Evolutionary conservation across 257 asterid species (phyloP).

Genomic region (Solanum infundibuliforme): DNA sequence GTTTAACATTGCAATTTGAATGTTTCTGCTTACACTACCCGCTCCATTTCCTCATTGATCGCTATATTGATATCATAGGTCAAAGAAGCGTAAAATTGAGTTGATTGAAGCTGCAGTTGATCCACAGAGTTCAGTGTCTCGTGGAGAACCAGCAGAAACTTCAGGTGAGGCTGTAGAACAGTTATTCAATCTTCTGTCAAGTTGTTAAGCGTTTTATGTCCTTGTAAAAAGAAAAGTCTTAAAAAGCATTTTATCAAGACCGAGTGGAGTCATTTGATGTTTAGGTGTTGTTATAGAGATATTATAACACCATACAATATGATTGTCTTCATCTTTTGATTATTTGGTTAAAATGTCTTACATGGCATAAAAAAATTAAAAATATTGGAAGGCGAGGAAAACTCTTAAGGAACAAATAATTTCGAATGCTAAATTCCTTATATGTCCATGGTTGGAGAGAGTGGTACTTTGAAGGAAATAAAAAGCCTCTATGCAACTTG

Average conservation of each 20-base stretch:
- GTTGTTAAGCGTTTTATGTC: not conserved
- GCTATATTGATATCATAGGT: constrained; percentile 21
- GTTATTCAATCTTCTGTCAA: not conserved
- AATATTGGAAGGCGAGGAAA: not conserved
- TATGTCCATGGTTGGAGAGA: not conserved
- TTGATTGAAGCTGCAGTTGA: constrained; percentile 12
- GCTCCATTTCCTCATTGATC: not conserved
- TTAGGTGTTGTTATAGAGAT: not conserved
- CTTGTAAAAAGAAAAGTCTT: not conserved
- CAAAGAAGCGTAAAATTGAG: constrained; percentile 69
- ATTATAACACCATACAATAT: not conserved
- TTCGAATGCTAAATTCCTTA: not conserved
- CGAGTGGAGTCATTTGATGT: not conserved
- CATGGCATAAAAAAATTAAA: not conserved
- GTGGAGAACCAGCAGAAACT: constrained; percentile 20
- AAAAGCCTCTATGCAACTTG: not conserved
- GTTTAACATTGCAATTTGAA: not conserved
- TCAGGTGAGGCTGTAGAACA: constrained; percentile 16
- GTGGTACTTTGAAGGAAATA: not conserved
- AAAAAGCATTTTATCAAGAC: not conserved
- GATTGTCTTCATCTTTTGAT: not conserved
- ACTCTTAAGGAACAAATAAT: not conserved
- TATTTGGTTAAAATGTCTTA: not conserved
- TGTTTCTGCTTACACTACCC: not conserved
- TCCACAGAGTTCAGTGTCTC: constrained; percentile 27